A percentile compares a stretch with the other conserved stretches of the same genome.
phyloP scores from a whole-genome alignment of 305 asterid genomes.

The Plantago lanceolata region DNA sequence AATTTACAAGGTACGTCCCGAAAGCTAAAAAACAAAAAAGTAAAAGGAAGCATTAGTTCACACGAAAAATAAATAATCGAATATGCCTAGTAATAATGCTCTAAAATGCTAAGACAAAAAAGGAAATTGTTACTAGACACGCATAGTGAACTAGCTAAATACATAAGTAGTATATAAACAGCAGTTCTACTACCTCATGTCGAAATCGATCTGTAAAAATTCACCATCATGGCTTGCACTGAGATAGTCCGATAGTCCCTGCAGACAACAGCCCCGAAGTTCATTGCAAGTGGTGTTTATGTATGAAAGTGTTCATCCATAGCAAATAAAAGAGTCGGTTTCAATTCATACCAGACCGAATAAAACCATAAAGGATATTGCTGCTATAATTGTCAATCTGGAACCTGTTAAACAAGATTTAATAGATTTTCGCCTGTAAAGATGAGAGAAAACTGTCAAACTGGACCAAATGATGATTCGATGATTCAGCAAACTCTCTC shows the following conservation, averaged over 20 bases:
- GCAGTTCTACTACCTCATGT: constrained; percentile 58
- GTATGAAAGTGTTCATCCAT: neutral
- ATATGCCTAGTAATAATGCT: neutral
- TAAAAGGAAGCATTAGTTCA: constrained; percentile 14
- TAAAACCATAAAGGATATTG: constrained; percentile 63
- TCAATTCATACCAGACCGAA: constrained; percentile 77
- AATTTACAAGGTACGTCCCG: constrained; percentile 84
- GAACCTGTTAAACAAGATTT: constrained; percentile 95
- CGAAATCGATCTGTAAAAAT: constrained; percentile 72
- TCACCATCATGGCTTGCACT: constrained; percentile 76
- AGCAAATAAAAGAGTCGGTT: neutral
- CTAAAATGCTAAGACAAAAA: too few species aligned
- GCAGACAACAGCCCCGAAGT: constrained; percentile 29
- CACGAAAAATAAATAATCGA: constrained; percentile 15
- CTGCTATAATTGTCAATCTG: constrained; percentile 82
- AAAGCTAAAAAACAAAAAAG: constrained; percentile 42
- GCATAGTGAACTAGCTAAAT: too few species aligned
- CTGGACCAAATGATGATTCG: neutral
- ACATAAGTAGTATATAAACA: too few species aligned
- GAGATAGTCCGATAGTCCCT: constrained; percentile 76
- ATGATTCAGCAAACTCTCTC: too few species aligned
- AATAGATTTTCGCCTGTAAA: constrained; percentile 78
- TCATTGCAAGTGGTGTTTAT: neutral
- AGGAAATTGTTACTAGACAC: too few species aligned
- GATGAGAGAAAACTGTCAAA: constrained; percentile 5